phyloP scores from a whole-genome alignment of 495 filamentous ascomycete species.

The Copromyces sp. region DNA sequence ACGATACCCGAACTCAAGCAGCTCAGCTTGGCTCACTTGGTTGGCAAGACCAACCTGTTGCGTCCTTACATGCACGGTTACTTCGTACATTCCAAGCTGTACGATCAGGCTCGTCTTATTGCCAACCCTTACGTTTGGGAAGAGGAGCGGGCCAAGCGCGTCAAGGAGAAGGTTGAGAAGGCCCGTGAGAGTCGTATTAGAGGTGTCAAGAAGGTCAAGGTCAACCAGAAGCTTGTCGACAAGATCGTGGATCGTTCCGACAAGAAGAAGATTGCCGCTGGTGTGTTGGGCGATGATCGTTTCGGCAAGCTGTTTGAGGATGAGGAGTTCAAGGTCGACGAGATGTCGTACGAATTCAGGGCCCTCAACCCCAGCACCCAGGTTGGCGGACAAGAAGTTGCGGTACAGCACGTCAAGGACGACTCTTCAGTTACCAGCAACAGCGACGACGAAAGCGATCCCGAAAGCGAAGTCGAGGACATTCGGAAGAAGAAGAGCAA shows the following conservation, averaged over 20 bases:
- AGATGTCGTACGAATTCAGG: conserved; percentile 77
- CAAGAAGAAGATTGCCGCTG: conserved; percentile 56
- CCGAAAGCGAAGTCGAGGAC: conserved; percentile 33
- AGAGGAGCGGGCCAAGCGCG: conserved; percentile 72
- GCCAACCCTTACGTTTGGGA: conserved; percentile 87
- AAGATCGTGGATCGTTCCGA: conserved; percentile 71
- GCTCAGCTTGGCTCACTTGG: conserved; percentile 74
- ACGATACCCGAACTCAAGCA: conserved; percentile 70
- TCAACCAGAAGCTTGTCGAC: conserved; percentile 79
- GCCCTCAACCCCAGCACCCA: conserved; percentile 74
- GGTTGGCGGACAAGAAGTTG: conserved; percentile 17
- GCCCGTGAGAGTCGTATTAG: conserved; percentile 86
- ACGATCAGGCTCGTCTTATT: conserved; percentile 89
- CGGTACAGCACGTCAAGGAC: conserved; percentile 10
- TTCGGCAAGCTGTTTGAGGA: conserved; percentile 88
- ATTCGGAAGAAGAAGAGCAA: conserved; percentile 25
- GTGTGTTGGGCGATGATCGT: conserved; percentile 68
- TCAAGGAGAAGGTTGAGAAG: conserved; percentile 90
- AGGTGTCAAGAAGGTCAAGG: conserved; percentile 83
- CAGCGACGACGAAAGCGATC: conserved; percentile 26
- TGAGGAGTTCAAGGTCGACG: conserved; percentile 85
- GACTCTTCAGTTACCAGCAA: conserved; percentile 7
- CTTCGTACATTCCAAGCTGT: conserved; percentile 85
- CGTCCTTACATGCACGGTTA: conserved; percentile 98
- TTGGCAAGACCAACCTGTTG: conserved; percentile 76